phyloP scores from a whole-genome alignment of 2,329 filamentous ascomycete genomes.

The Microcera coccophila region DNA sequence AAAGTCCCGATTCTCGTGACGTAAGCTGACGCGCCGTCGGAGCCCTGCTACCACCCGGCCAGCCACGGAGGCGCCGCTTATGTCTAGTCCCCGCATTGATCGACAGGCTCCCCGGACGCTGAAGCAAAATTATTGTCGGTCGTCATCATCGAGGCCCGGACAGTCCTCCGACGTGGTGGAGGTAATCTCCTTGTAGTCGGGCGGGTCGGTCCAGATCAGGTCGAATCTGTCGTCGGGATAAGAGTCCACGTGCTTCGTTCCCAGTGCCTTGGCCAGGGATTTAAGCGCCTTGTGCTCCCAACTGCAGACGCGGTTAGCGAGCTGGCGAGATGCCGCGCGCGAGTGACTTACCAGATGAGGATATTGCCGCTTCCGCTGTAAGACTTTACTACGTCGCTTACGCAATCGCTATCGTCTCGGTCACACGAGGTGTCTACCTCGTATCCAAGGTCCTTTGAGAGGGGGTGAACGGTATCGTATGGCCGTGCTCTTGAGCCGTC shows the following conservation, averaged over 20 bases:
- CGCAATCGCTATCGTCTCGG: conserved; percentile 53
- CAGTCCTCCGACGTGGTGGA: conserved; percentile 48
- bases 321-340: background rate
- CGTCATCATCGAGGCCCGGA: conserved; percentile 45
- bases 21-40: too few species aligned
- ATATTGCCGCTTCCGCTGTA: conserved; percentile 53
- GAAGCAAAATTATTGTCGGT: background rate
- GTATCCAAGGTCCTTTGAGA: conserved; percentile 53
- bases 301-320: conserved; percentile 29
- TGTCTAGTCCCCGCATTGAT: too few species aligned
- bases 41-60: too few species aligned
- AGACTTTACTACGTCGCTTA: conserved; percentile 44
- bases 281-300: conserved; percentile 56
- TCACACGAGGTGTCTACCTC: conserved; percentile 53
- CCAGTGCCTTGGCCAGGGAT: conserved; percentile 50
- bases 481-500: conserved; percentile 52
- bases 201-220: conserved; percentile 55
- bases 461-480: conserved; percentile 53
- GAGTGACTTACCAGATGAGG: conserved; percentile 45
- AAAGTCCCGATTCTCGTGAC: too few species aligned
- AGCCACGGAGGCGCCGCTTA: too few species aligned
- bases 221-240: conserved; percentile 52
- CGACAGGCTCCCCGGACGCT: too few species aligned
- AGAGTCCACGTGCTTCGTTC: conserved; percentile 44
- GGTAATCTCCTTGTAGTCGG: conserved; percentile 45